Base-by-base conservation (phyloP, 306 rosid genomes). In the Pyrus betulifolia region DNA sequence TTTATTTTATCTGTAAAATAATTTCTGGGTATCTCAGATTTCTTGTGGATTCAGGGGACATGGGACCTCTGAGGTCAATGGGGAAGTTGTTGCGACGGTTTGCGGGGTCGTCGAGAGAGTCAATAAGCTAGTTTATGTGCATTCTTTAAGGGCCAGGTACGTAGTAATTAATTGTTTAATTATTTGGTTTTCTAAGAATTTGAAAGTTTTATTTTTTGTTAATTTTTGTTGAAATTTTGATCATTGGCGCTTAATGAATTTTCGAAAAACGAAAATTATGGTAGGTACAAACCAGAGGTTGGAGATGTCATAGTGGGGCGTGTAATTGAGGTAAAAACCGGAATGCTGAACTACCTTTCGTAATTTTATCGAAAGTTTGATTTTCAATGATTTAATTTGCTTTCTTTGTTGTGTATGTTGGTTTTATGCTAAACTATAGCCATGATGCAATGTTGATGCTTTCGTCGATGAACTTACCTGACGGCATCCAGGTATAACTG, bases 381-480 rank as follows among this genome's bases (percentile, higher is more conserved):
- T 71, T 61, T 17, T 8, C 38, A 14, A 33, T 61, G 44, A 22
- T 3, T 49, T 61, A 33, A 17, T 23, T 58, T 52, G 17, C 22
- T 22, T 49, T 45, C 9, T 45, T 15, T 18, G 11, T 15, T 19
- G 71, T 8, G 49, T 11, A 21, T 66, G 1, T 69, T 55, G 30
- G 42, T 57, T 30, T 60, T 66, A 5, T 22, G 27, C 13, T 92
- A 64, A 90, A 92, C 84, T 89, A 71, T 85, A 86, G 91, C 84
- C 97, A 92, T 82, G 73, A 85, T 87, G 97, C 98, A 25, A 87
- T 86, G 18, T 66, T 92, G 84, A 92, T 92, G 98, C 98, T 95
- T 83, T 95, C 98, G 67, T 91, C 97, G 2, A 92, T 95, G 98
- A 92, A 87, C 83, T 81, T 95, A 79, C 97, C 97, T 13, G 97